These are phyloP conservation scores for Aspergillus amoenus DNA, from an alignment of 2,329 filamentous ascomycete species.

Conservation along the genomic window DNA sequence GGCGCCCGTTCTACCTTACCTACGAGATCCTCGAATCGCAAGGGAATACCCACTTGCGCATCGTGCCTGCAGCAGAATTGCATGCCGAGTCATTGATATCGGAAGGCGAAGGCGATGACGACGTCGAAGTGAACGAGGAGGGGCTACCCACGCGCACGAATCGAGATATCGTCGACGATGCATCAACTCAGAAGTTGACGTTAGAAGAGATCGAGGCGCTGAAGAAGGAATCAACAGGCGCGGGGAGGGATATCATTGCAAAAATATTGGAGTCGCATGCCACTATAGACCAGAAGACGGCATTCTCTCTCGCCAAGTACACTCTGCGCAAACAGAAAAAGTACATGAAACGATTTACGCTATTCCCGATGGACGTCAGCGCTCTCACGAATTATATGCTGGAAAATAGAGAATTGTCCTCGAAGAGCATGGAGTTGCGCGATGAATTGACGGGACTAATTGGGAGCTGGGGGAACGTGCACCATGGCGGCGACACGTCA, in stretches of 20 bases:
- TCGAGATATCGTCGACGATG: constrained; percentile 62
- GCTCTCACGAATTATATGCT: constrained; percentile 75
- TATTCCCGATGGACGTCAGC: constrained; percentile 78
- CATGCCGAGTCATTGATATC: constrained; percentile 72
- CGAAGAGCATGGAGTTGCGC: constrained; percentile 79
- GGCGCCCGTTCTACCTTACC: constrained; percentile 87
- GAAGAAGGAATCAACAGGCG: constrained; percentile 70
- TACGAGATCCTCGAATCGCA: constrained; percentile 80
- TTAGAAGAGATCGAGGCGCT: constrained; percentile 70
- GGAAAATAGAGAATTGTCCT: constrained; percentile 70
- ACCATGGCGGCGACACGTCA: constrained; percentile 58
- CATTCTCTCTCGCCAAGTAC: constrained; percentile 92
- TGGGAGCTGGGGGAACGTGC: constrained; percentile 87
- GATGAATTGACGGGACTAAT: constrained; percentile 80
- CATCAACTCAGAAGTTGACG: constrained; percentile 70
- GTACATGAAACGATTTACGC: constrained; percentile 83
- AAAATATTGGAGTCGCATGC: constrained; percentile 88
- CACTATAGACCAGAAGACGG: constrained; percentile 88
- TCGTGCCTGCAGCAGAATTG: constrained; percentile 78
- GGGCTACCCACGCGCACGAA: constrained; percentile 60
- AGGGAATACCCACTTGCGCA: constrained; percentile 65
- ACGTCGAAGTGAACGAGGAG: constrained; percentile 30
- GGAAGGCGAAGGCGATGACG: constrained; percentile 42
- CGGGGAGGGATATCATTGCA: constrained; percentile 86
- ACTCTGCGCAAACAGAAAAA: constrained; percentile 92